Evolutionary conservation across 2,329 filamentous ascomycete species (phyloP).

Genomic region (Trichoderma sp.): DNA sequence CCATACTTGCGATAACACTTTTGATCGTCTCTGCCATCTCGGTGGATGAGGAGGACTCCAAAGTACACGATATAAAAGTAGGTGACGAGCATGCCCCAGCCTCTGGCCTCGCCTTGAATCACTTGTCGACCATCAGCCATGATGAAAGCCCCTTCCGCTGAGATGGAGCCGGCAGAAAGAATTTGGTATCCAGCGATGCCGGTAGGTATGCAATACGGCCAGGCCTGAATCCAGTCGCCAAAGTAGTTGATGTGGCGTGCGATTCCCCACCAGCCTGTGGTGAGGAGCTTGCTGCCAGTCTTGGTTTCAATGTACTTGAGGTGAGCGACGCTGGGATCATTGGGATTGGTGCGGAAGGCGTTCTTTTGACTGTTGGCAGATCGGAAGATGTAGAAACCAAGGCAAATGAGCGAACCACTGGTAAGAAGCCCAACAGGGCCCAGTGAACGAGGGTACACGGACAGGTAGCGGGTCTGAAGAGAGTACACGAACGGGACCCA

Average conservation of each 20-base stretch:
- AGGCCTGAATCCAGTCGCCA: constrained; percentile 92
- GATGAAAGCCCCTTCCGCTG: constrained; percentile 57
- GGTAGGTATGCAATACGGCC: constrained; percentile 87
- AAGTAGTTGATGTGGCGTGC: constrained; percentile 95
- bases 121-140: constrained; percentile 66
- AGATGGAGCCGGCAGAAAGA: constrained; percentile 55
- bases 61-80: constrained; percentile 98
- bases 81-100: constrained; percentile 85
- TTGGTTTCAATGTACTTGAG: constrained; percentile 86
- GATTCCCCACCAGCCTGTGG: constrained; percentile 90
- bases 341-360: constrained; percentile 83
- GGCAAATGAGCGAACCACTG: constrained; percentile 67
- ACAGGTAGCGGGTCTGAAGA: constrained; percentile 81
- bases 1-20: constrained; percentile 93
- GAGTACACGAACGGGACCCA: constrained; percentile 94
- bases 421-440: constrained; percentile 67
- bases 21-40: constrained; percentile 84
- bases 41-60: constrained; percentile 80
- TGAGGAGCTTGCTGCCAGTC: constrained; percentile 77
- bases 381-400: constrained; percentile 91
- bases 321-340: constrained; percentile 76
- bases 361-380: constrained; percentile 96
- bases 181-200: constrained; percentile 82
- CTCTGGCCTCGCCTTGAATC: constrained; percentile 71
- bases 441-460: constrained; percentile 79